Evolutionary conservation across 202 grass and related monocot genomes (phyloP).

Genomic region (Musa balbisiana): DNA sequence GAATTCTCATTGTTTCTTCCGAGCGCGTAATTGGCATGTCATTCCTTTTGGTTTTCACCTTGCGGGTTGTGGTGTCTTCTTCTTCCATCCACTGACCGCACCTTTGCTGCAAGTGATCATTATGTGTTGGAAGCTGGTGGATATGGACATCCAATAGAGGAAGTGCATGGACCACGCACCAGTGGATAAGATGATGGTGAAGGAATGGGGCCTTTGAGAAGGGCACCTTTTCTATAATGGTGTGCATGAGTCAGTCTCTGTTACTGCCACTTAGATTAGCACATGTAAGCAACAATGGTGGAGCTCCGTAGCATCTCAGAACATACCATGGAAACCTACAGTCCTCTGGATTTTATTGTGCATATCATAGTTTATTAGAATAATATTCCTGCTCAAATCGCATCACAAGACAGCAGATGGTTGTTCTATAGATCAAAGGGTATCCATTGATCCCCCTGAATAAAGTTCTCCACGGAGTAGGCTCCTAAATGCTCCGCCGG

Average conservation of each 20-base stretch:
- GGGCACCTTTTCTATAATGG: no score
- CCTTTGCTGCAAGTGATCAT: not conserved
- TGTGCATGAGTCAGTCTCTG: no score
- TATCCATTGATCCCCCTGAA: constrained; percentile 13
- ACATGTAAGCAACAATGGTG: not conserved
- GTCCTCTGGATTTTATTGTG: not conserved
- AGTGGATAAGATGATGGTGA: not conserved
- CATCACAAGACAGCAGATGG: not conserved
- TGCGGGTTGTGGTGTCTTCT: no score
- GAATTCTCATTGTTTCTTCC: no score
- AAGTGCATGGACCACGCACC: not conserved
- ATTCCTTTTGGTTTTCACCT: no score
- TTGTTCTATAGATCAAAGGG: no score
- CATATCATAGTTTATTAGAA: not conserved
- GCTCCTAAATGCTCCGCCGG: constrained; percentile 10
- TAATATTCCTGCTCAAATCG: not conserved
- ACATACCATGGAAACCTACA: not conserved
- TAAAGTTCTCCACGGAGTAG: constrained; percentile 8
- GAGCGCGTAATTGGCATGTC: no score
- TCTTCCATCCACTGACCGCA: no score
- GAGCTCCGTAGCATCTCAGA: not conserved
- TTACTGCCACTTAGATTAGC: no score
- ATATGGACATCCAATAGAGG: no score
- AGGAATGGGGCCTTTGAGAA: no score
- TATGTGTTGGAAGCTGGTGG: not conserved